Conservation (phyloP, 139 green algal species). For the Chlorella sp. region DNA sequence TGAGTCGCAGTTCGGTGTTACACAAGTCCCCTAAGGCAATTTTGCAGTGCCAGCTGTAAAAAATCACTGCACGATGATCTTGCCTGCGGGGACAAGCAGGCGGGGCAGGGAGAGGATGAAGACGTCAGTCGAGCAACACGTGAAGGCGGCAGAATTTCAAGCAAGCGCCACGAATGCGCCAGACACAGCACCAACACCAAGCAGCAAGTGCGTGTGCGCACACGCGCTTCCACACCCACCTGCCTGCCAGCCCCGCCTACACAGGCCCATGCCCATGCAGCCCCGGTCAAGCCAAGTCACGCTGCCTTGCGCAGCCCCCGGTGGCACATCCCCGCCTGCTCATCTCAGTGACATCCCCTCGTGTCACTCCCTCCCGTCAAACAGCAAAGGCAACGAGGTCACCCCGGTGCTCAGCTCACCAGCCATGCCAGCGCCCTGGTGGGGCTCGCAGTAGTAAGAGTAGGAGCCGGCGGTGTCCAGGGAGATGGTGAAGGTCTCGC, state of each 20-base stretch:
- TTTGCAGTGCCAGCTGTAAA: neutral
- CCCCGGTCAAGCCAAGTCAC: too few relatives aligned
- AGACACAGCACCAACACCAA: neutral
- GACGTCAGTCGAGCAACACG: neutral
- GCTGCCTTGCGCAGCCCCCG: too few relatives aligned
- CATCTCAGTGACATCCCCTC: neutral
- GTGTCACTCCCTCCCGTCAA: too few relatives aligned
- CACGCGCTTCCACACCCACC: too few relatives aligned
- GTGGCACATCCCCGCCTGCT: too few relatives aligned
- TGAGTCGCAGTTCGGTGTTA: neutral
- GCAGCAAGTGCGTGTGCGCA: too few relatives aligned
- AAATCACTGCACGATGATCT: slow-evolving; percentile 38
- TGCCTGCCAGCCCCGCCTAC: too few relatives aligned
- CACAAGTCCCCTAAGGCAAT: neutral
- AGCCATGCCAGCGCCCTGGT: slow-evolving; percentile 93
- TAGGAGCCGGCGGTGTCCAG: slow-evolving; percentile 81
- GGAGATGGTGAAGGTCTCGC: slow-evolving; percentile 82
- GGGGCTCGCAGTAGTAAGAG: slow-evolving; percentile 96
- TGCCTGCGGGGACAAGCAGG: neutral
- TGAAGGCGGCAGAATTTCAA: neutral
- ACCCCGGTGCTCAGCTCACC: slow-evolving; percentile 39
- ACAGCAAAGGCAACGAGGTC: too few relatives aligned
- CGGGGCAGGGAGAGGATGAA: neutral
- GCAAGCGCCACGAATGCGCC: neutral
- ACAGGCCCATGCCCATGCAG: too few relatives aligned